phyloP scores from a whole-genome alignment of 495 filamentous ascomycete genomes.

The Neurospora tetraspora region DNA sequence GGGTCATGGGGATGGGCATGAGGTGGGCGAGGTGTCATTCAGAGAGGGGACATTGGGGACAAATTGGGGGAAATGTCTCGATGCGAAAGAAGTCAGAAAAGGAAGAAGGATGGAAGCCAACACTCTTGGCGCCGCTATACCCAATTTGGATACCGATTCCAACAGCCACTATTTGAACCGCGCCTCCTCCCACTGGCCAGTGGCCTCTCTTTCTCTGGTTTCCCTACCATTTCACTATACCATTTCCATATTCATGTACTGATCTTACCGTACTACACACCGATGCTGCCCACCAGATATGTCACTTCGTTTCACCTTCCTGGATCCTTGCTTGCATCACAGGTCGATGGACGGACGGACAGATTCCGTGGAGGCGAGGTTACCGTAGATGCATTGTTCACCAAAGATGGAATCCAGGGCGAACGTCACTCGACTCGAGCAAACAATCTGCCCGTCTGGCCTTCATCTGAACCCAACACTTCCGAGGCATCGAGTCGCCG shows the following conservation, averaged over 20 bases:
- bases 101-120: background rate
- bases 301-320: background rate
- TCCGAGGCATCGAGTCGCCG: background rate
- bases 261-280: background rate
- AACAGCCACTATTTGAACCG: background rate
- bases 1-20: background rate
- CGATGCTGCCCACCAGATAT: background rate
- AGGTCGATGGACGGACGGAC: background rate
- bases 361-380: background rate
- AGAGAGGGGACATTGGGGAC: background rate
- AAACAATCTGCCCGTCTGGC: background rate
- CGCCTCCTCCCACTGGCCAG: background rate
- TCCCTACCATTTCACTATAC: background rate
- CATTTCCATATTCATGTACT: background rate
- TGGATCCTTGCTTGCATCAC: background rate
- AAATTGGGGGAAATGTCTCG: background rate
- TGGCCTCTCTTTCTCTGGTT: background rate
- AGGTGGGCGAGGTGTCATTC: background rate
- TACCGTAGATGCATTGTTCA: background rate
- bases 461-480: background rate
- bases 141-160: background rate
- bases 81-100: background rate
- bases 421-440: background rate
- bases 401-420: background rate
- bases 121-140: background rate